Base-by-base conservation (phyloP, 1,284 basidiomycete genomes). In the Caloboletus inedulis region DNA sequence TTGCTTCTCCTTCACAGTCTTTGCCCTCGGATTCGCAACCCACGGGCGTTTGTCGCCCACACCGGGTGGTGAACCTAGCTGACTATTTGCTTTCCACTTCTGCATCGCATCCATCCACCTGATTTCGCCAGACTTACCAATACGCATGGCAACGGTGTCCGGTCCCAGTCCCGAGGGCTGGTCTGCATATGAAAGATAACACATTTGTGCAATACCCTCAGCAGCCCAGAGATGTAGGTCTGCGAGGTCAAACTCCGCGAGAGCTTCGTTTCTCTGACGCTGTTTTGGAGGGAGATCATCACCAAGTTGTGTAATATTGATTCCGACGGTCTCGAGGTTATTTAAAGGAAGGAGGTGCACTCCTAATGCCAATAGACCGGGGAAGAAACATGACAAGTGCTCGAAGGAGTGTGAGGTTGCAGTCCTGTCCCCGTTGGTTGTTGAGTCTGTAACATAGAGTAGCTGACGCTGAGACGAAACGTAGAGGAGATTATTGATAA, bases 311-410 rank as follows among this genome's bases (percentile, higher is more conserved):
- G 68, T 61, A 36, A 77, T 61, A 59, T 77, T 63, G 43, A 82
- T 72, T 12, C 76, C 75, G 12, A 78, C 54, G 5, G 66, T 62
- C 41, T 70, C 68, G 36, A 84, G 72, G 49, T 77, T 64, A 51
- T 81, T 77, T 41, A 83, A 68, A 25, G 80, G 79, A 48, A 89
- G 75, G 1, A 78, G 78, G 49, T 82, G 77, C 1, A 72, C 84
- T 48, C 89, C 88, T 16, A 91, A 77, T 2, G 87, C 86, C 51
- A 91, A 74, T n/a, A 90, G 69, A 16, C 87, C 89, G 0, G 87
- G 85, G 44, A 89, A 74, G 74, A 91, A 91, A 69, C 89, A 90
- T 10, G 87, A 83, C 47, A 91, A 74, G 61, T 91, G 88, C 59
- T 91, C 88, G 51, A 89, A 82, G 18, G 63, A 68, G 59, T 85